phyloP scores from a whole-genome alignment of 495 filamentous ascomycete species.

The Xylaria grammica region DNA sequence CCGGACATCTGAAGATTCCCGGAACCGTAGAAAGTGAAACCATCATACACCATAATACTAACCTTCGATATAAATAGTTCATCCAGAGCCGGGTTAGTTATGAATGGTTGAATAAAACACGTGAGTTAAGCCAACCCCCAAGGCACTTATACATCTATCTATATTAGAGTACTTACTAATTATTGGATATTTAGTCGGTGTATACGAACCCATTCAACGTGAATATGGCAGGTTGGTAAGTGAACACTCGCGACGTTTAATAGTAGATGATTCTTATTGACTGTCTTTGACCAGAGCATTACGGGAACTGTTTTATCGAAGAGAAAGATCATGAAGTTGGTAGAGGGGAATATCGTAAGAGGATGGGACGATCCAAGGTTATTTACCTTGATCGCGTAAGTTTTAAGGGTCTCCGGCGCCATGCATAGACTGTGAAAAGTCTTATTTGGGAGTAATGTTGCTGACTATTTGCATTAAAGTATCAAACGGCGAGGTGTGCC shows the following conservation, averaged over 20 bases:
- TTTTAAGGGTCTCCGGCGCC: not conserved
- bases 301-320: conserved; percentile 81
- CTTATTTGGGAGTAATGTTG: not conserved
- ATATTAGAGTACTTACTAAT: not conserved
- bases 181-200: conserved; percentile 28
- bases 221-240: conserved; percentile 61
- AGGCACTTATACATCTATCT: not conserved
- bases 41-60: not conserved
- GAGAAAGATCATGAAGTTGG: conserved; percentile 72
- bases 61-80: conserved; percentile 45
- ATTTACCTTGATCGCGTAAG: conserved; percentile 71
- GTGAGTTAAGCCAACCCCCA: not conserved
- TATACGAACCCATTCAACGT: conserved; percentile 82
- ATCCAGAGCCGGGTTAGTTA: conserved; percentile 73
- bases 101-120: conserved; percentile 73
- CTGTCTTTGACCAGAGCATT: conserved; percentile 56
- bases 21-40: not conserved
- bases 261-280: not conserved
- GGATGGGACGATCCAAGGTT: conserved; percentile 84
- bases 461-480: not conserved
- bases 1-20: not conserved
- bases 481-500: conserved; percentile 81
- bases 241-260: not conserved
- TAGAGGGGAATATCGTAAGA: conserved; percentile 66
- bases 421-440: not conserved